Evolutionary conservation across 208 protist genomes (phyloP), one percentile per base, ranked within the genome.

Genomic region (Trypanosoma scelopori): DNA sequence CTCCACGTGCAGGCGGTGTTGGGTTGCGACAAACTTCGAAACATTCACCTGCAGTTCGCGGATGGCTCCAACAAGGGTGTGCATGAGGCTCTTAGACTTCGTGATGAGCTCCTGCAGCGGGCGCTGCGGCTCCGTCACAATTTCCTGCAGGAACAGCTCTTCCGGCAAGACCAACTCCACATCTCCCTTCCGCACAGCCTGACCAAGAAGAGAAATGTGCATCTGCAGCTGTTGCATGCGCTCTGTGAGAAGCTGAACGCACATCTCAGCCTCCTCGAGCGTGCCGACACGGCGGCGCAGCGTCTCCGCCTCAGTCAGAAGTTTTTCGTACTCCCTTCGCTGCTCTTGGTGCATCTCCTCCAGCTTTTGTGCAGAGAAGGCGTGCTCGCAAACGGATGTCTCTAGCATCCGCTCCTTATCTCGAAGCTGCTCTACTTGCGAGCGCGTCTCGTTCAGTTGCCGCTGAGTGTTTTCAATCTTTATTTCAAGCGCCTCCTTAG

Each of bases 231-330:
- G 59, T 12, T 39, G 22, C 11, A 73, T 20, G 13, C 71, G 55
- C 16, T 65, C 64, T 16, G 48, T 61, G 13, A 74, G 41, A 47
- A 52, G 37, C 45, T 59, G 63, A 23, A 76, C 18, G 15, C 50
- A 51, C 45, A 48, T 53, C 32, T 66, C 64, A 1, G 50, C 51
- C 5, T 65, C 39, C 22, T 71, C 51, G 32, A 61, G 41, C n/a
- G 22, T 25, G 3, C 18, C 16, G 22, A 39, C 52, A 1, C 48
- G 63, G 25, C 63, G 63, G 35, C 58, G 57, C 9, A 39, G 28
- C 0, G 35, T 32, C 18, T 53, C 70, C 18, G 62, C 46, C 37
- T 76, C 63, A 4, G 16, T 22, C 35, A 66, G 15, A 35, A 75
- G 50, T 3, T n/a, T 32, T 37, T 75, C 59, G 43, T 59, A 61